Evolutionary conservation across 73 alveolate species (phyloP).

Genomic region (Paraurostyla sp.): DNA sequence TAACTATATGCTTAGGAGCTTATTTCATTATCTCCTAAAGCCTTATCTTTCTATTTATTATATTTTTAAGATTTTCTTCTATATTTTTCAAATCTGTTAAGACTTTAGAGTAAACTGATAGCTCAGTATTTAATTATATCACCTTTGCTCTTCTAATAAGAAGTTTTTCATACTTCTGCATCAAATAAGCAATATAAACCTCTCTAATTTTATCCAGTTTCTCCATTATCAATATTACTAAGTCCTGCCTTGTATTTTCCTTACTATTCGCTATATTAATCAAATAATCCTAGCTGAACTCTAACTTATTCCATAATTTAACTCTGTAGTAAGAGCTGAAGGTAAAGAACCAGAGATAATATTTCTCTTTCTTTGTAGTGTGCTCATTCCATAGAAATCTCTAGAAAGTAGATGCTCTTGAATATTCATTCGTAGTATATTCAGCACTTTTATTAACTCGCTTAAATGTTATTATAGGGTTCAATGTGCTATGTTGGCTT

Average conservation of each 20-base stretch:
- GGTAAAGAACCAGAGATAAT: neutral
- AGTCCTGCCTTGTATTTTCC: neutral
- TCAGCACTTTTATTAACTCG: constrained; percentile 4
- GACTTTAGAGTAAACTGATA: neutral
- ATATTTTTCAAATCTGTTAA: neutral
- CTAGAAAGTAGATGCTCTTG: constrained; percentile 9
- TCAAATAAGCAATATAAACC: neutral
- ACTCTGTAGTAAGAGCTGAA: constrained; percentile 28
- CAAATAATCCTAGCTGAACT: constrained; percentile 36
- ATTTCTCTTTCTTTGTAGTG: neutral
- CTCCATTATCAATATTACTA: neutral
- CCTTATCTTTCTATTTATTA: constrained; percentile 3
- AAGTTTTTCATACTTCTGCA: constrained; percentile 17
- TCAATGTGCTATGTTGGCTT: neutral
- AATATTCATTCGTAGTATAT: neutral
- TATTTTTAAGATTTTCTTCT: neutral
- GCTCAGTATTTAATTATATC: neutral
- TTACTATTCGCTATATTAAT: neutral
- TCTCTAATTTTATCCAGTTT: neutral
- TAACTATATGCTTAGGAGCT: neutral
- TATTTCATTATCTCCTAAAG: neutral
- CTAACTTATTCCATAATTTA: constrained; percentile 14
- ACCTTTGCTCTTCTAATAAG: neutral
- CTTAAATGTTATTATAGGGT: constrained; percentile 26
- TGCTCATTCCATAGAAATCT: constrained; percentile 1